Percentiles rank a stretch among this genome's conserved stretches.
Conservation (phyloP, 2,329 filamentous ascomycete species). For the Hypocreales sp. region DNA sequence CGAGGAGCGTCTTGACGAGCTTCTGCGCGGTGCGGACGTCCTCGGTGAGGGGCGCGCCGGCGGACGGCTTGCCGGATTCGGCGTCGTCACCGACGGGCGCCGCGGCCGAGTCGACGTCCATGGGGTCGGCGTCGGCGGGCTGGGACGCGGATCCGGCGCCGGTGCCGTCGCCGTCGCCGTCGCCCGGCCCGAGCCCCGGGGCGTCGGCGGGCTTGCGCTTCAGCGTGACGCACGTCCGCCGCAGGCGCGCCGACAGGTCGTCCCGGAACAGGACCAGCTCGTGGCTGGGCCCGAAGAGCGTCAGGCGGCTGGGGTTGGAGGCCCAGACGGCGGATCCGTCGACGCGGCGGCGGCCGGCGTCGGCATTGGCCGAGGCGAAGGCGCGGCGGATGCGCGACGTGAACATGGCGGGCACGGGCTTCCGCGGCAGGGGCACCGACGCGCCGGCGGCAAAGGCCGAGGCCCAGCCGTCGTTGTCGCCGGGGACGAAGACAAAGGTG, state of each 20-base stretch:
- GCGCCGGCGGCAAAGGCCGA: slow-evolving; percentile 71
- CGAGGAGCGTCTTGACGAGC: slow-evolving; percentile 79
- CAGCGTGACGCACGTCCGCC: slow-evolving; percentile 61
- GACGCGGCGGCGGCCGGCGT: slow-evolving; percentile 32
- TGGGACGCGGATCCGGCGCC: slow-evolving; percentile 5
- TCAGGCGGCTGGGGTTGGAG: slow-evolving; percentile 69
- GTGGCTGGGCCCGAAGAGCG: slow-evolving; percentile 73
- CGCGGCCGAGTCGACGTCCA: slow-evolving; percentile 18
- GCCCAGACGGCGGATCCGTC: slow-evolving; percentile 62
- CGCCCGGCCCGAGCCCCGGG: too few species aligned
- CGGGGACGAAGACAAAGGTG: slow-evolving; percentile 85
- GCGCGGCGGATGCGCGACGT: slow-evolving; percentile 72
- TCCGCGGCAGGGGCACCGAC: slow-evolving; percentile 52
- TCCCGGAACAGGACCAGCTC: slow-evolving; percentile 82
- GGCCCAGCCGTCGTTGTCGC: slow-evolving; percentile 95
- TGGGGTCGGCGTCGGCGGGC: slow-evolving; percentile 13
- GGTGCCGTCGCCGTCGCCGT: slow-evolving; percentile 13
- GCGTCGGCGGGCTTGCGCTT: slow-evolving; percentile 26
- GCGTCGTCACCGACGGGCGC: slow-evolving; percentile 24
- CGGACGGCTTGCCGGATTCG: slow-evolving; percentile 4
- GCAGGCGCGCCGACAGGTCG: slow-evolving; percentile 65
- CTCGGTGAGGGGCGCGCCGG: slow-evolving; percentile 17
- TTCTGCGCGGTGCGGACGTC: slow-evolving; percentile 50
- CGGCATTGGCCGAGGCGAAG: slow-evolving; percentile 64
- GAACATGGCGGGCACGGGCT: slow-evolving; percentile 72